A percentile compares a stretch with the other conserved stretches of the same genome.
phyloP scores from a whole-genome alignment of 1,139 yeast species.

The Eremothecium cymbalariae region DNA sequence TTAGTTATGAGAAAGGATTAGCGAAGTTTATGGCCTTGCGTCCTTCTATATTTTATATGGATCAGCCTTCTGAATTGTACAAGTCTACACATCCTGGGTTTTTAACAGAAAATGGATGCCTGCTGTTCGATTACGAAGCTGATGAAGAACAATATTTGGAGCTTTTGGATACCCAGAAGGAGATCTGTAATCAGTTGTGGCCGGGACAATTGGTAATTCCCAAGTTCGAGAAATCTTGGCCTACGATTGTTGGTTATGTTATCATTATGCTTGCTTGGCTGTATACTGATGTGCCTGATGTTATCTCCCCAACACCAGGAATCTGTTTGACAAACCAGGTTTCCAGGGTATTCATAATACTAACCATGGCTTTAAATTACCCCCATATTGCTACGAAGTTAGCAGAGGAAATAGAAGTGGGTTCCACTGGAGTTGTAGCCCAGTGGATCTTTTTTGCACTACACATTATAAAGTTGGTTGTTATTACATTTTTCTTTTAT shows the following conservation, averaged over 20 bases:
- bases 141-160: constrained; percentile 39
- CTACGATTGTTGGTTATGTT: constrained; percentile 41
- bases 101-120: constrained; percentile 73
- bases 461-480: constrained; percentile 54
- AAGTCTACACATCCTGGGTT: constrained; percentile 76
- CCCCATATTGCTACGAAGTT: constrained; percentile 40
- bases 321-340: constrained; percentile 66
- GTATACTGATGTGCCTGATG: constrained; percentile 87
- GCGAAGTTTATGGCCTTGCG: constrained; percentile 60
- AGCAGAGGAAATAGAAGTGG: constrained; percentile 39
- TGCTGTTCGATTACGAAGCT: constrained; percentile 60
- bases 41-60: constrained; percentile 67
- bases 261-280: constrained; percentile 59
- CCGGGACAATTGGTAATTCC: constrained; percentile 90
- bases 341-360: constrained; percentile 34
- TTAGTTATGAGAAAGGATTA: constrained; percentile 35
- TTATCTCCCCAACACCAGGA: constrained; percentile 87
- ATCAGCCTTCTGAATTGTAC: constrained; percentile 55
- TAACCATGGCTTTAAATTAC: constrained; percentile 34
- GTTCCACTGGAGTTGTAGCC: constrained; percentile 37
- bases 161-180: constrained; percentile 38
- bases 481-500: constrained; percentile 53
- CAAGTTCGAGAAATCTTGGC: constrained; percentile 55
- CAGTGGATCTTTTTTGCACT: constrained; percentile 63
- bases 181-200: constrained; percentile 57